phyloP scores from a whole-genome alignment of 2,329 filamentous ascomycete species.

The Colletotrichum tropicicola region DNA sequence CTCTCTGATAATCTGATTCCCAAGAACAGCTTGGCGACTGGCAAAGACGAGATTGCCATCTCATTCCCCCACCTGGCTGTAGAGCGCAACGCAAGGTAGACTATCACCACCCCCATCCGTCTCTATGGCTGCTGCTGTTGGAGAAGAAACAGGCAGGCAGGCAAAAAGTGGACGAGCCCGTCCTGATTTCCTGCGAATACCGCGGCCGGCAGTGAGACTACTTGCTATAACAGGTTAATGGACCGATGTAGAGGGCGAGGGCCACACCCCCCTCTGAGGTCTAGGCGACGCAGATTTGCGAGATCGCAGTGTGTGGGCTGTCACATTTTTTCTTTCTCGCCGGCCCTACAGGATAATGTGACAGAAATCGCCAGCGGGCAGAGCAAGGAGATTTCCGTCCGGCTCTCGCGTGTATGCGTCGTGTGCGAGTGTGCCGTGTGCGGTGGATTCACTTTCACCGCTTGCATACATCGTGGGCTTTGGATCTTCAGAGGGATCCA shows the following conservation, averaged over 20 bases:
- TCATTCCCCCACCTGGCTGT: background rate
- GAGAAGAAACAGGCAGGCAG: background rate
- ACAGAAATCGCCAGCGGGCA: background rate
- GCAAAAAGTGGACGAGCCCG: background rate
- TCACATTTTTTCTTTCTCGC: slow-evolving; percentile 1
- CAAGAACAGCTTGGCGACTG: background rate
- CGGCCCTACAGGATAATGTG: slow-evolving; percentile 5
- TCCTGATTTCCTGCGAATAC: background rate
- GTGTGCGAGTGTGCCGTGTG: background rate
- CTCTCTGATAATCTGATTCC: background rate
- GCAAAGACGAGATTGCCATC: background rate
- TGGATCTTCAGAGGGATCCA: slow-evolving; percentile 4
- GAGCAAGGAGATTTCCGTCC: background rate
- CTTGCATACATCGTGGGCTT: slow-evolving; percentile 15
- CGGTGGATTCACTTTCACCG: slow-evolving; percentile 23
- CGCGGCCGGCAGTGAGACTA: slow-evolving; percentile 20
- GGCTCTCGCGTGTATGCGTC: background rate
- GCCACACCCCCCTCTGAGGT: background rate
- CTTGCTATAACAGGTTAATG: slow-evolving; percentile 1
- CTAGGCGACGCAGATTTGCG: slow-evolving; percentile 24
- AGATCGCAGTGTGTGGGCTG: slow-evolving; percentile 18
- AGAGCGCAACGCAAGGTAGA: background rate
- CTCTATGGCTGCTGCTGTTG: background rate
- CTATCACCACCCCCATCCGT: background rate
- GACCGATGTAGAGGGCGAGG: slow-evolving; percentile 1